Evolutionary conservation across 106 monocot species (phyloP).

Genomic region (Platanthera guangdongensis): DNA sequence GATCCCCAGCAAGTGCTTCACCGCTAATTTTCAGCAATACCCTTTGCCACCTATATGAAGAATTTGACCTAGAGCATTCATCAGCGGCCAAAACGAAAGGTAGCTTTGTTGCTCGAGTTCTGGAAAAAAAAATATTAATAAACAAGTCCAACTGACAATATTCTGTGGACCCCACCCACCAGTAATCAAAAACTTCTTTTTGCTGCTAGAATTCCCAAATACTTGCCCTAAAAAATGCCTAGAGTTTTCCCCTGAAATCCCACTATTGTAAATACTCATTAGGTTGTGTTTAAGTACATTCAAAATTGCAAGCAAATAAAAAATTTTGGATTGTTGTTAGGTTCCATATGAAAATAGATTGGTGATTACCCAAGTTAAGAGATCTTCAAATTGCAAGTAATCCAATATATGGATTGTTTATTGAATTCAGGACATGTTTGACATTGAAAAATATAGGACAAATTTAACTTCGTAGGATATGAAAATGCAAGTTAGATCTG

Average conservation of each 20-base stretch:
- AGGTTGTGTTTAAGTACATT: neutral
- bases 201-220: neutral
- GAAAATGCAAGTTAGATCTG: too few relatives aligned
- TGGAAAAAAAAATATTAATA: neutral
- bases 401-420: neutral
- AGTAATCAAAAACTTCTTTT: neutral
- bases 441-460: neutral
- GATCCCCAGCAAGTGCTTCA: constrained; percentile 94
- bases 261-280: neutral
- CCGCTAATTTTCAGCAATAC: constrained; percentile 94
- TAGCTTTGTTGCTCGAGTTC: neutral
- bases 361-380: neutral
- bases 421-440: neutral
- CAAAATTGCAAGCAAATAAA: neutral
- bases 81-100: constrained; percentile 24
- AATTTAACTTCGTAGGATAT: neutral
- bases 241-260: neutral
- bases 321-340: neutral
- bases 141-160: neutral
- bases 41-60: constrained; percentile 66
- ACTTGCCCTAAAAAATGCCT: neutral
- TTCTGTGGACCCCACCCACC: neutral
- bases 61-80: constrained; percentile 29
- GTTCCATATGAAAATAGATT: neutral
- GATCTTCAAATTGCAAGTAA: neutral